Evolutionary conservation across 75 land plant genomes (phyloP).

Genomic region (Sequoiadendron giganteum): DNA sequence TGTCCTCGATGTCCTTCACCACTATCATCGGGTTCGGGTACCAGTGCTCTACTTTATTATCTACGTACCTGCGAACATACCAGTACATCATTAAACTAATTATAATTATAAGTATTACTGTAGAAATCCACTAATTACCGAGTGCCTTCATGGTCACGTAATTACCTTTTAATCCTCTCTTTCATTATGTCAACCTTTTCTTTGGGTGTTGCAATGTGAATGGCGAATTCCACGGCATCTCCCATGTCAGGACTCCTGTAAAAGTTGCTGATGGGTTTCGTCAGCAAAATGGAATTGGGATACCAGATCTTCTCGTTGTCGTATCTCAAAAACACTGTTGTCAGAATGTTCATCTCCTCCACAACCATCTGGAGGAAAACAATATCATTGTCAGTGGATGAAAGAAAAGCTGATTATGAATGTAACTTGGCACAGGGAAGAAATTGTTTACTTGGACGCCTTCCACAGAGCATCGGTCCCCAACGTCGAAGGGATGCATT

Average conservation of each 20-base stretch:
- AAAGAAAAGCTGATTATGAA: background rate
- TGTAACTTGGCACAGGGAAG: background rate
- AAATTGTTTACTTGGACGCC: slow-evolving; percentile 66
- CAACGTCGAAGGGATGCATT: slow-evolving; percentile 96
- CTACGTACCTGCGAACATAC: slow-evolving; percentile 42
- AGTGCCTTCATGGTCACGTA: background rate
- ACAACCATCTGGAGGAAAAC: slow-evolving; percentile 60
- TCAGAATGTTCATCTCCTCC: slow-evolving; percentile 96
- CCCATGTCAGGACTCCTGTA: slow-evolving; percentile 96
- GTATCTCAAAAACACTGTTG: slow-evolving; percentile 78
- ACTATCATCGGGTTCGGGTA: slow-evolving; percentile 40
- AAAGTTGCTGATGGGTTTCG: slow-evolving; percentile 66
- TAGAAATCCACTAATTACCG: too few species aligned
- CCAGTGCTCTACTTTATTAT: slow-evolving; percentile 70
- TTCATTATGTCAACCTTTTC: slow-evolving; percentile 68
- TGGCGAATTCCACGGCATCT: slow-evolving; percentile 62
- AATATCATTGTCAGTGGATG: background rate
- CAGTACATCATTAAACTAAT: too few species aligned
- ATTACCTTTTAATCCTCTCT: slow-evolving; percentile 59
- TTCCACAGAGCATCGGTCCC: slow-evolving; percentile 88
- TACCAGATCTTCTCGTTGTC: slow-evolving; percentile 80
- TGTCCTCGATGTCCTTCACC: slow-evolving; percentile 55
- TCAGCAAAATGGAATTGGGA: slow-evolving; percentile 73
- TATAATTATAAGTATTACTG: too few species aligned
- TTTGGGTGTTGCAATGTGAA: slow-evolving; percentile 69